Conservation (phyloP, 768 basidiomycete genomes). For the Sarcodon sp. region DNA sequence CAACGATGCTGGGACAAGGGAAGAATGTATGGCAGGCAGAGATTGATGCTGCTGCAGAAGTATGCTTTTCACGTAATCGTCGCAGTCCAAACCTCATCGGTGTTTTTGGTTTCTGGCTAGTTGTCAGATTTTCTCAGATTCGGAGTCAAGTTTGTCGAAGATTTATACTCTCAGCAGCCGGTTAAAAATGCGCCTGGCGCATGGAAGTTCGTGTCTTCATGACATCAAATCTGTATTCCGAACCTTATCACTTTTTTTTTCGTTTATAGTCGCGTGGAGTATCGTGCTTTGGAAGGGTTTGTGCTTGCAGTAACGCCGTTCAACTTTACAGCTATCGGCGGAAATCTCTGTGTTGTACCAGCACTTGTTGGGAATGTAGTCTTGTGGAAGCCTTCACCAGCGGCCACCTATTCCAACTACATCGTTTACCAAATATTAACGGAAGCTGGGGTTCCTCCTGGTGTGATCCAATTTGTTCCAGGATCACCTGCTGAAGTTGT, state of each 20-base stretch:
- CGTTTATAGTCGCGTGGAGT: constrained; percentile 74
- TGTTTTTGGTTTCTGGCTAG: constrained; percentile 19
- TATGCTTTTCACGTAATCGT: constrained; percentile 17
- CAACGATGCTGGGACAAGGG: constrained; percentile 96
- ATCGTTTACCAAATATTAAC: constrained; percentile 80
- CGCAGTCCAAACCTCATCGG: background rate
- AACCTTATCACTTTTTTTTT: constrained; percentile 1
- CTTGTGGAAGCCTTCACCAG: constrained; percentile 96
- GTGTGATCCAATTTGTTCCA: constrained; percentile 96
- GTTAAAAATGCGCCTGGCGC: constrained; percentile 71
- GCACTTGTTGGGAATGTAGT: constrained; percentile 91
- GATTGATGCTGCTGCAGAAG: constrained; percentile 98
- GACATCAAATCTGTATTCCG: background rate
- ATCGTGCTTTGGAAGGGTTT: constrained; percentile 96
- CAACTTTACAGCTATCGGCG: constrained; percentile 98
- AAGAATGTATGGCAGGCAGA: constrained; percentile 99
- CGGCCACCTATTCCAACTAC: constrained; percentile 92
- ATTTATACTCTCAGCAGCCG: constrained; percentile 87
- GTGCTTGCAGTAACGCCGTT: constrained; percentile 96
- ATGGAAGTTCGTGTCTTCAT: constrained; percentile 75
- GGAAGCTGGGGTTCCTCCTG: constrained; percentile 89
- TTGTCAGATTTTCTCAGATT: constrained; percentile 92
- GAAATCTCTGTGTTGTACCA: constrained; percentile 81
- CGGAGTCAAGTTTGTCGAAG: constrained; percentile 93
- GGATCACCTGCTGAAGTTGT: constrained; percentile 81